A percentile compares a stretch with the other conserved stretches of the same genome.
Conservation (phyloP, 176 grass and related monocot species). For the Areca catechu region DNA sequence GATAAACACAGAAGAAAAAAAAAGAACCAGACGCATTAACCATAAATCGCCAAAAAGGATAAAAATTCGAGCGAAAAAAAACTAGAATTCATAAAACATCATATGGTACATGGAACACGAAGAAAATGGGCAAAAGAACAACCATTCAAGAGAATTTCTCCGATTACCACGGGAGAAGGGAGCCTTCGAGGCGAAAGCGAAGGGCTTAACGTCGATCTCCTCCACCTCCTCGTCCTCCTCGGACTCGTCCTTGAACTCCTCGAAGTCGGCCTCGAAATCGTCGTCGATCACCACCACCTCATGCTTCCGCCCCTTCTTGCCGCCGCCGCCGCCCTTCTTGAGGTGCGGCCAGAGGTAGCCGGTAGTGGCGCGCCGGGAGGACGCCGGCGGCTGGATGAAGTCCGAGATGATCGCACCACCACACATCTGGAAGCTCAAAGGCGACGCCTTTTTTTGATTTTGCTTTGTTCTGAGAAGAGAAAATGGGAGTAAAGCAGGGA, state of each 20-base stretch:
- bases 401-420: constrained; percentile 19
- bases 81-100: background rate
- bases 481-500: too few relatives aligned
- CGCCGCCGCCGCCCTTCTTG: constrained; percentile 19
- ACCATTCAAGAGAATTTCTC: too few relatives aligned
- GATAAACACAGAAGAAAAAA: too few relatives aligned
- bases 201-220: constrained; percentile 8
- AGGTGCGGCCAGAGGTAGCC: constrained; percentile 26
- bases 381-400: background rate
- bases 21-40: too few relatives aligned
- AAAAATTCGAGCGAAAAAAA: background rate
- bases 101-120: background rate
- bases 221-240: constrained; percentile 1
- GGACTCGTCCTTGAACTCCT: constrained; percentile 34
- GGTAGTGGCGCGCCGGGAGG: constrained; percentile 6
- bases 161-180: constrained; percentile 11
- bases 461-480: too few relatives aligned
- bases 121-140: background rate
- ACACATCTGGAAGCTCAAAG: constrained; percentile 3
- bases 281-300: constrained; percentile 11
- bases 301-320: constrained; percentile 5
- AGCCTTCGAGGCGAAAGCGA: background rate
- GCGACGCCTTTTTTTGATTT: too few relatives aligned
- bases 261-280: constrained; percentile 41
- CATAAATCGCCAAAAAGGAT: too few relatives aligned